phyloP scores from a whole-genome alignment of 108 stramenopile genomes.

The Fragilariopsis cylindrus region DNA sequence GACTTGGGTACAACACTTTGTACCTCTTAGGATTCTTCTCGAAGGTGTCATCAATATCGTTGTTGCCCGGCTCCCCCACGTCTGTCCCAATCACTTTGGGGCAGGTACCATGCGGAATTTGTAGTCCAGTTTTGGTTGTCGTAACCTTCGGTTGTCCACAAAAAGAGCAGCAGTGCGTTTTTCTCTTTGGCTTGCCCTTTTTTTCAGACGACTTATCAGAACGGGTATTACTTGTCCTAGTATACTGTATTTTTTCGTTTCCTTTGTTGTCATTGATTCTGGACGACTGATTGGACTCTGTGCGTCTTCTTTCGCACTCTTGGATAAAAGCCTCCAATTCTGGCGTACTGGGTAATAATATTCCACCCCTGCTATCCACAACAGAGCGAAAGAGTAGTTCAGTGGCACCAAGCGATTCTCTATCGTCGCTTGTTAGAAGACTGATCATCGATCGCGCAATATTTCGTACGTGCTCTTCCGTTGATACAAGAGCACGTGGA shows the following conservation, averaged over 20 bases:
- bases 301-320: background rate
- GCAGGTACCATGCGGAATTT: constrained; percentile 4
- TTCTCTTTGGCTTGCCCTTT: background rate
- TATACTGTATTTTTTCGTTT: background rate
- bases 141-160: background rate
- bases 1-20: background rate
- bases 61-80: background rate
- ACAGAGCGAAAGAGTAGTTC: no score
- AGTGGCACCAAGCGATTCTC: no score
- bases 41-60: background rate
- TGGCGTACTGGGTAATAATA: no score
- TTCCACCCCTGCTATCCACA: no score
- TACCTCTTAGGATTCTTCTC: background rate
- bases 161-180: background rate
- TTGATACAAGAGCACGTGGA: no score
- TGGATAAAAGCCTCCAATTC: background rate
- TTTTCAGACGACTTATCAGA: background rate
- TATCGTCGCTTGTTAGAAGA: no score
- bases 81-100: background rate
- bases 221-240: background rate
- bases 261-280: background rate
- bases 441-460: no score
- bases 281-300: background rate
- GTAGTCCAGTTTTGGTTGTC: background rate
- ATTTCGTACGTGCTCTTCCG: no score